phyloP scores from a whole-genome alignment of 768 basidiomycete genomes.

The Podaxis carcinomalis region DNA sequence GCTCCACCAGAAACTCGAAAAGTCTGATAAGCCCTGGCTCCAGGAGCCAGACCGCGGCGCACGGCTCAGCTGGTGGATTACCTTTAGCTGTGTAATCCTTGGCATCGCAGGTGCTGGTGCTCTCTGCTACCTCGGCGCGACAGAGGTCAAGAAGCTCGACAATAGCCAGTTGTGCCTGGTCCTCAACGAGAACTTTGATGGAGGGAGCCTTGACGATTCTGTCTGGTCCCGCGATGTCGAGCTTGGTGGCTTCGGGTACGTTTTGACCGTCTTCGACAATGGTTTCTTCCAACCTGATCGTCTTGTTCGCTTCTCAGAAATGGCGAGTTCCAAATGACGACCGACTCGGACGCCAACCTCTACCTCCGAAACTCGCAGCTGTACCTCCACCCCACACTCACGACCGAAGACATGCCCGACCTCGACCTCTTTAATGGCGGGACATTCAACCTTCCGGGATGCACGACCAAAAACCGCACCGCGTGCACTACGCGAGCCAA shows the following conservation, averaged over 20 bases:
- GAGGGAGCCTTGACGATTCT: constrained; percentile 37
- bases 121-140: constrained; percentile 52
- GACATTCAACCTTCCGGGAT: constrained; percentile 63
- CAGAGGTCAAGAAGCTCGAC: constrained; percentile 36
- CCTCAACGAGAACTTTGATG: constrained; percentile 64
- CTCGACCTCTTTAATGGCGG: constrained; percentile 51
- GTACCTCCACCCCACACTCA: constrained; percentile 81
- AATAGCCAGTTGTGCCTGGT: constrained; percentile 53
- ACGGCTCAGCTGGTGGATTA: constrained; percentile 38
- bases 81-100: constrained; percentile 47
- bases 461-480: constrained; percentile 37
- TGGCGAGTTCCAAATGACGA: constrained; percentile 79
- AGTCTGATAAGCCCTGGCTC: constrained; percentile 62
- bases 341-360: constrained; percentile 53
- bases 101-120: constrained; percentile 49
- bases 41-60: constrained; percentile 30
- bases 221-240: constrained; percentile 69
- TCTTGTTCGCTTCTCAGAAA: constrained; percentile 24
- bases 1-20: constrained; percentile 45
- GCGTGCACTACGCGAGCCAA: constrained; percentile 40
- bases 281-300: constrained; percentile 3
- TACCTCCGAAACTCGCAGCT: constrained; percentile 65
- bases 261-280: not conserved
- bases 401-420: constrained; percentile 44
- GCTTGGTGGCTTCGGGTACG: constrained; percentile 69